Evolutionary conservation across 225 moss, liverwort and hornwort genomes (phyloP).

Genomic region (Pseudisothecium myosuroides): DNA sequence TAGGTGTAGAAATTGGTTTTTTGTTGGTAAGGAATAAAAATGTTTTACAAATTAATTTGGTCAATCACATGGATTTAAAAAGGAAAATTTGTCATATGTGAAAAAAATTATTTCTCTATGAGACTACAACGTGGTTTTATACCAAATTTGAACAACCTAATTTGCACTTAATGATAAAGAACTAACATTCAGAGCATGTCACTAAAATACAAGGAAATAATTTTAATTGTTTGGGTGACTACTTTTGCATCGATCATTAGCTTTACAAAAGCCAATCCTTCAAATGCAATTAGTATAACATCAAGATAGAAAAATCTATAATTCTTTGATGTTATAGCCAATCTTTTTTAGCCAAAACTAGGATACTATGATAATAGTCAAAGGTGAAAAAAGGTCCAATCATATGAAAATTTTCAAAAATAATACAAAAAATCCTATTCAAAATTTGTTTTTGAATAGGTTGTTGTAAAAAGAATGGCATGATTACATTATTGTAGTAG

Average conservation of each 20-base stretch:
- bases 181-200: not conserved
- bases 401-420: not conserved
- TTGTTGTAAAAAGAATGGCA: not conserved
- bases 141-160: not conserved
- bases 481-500: not conserved
- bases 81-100: not conserved
- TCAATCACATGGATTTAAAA: not conserved
- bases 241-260: not conserved
- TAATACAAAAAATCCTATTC: not conserved
- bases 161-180: not conserved
- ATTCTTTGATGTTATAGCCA: not conserved
- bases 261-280: not conserved
- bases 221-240: too few species aligned
- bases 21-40: not conserved
- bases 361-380: not conserved
- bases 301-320: not conserved
- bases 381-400: not conserved
- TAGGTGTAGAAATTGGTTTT: not conserved
- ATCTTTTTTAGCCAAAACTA: not conserved
- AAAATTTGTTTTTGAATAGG: not conserved
- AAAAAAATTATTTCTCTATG: not conserved
- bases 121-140: not conserved
- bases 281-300: not conserved
- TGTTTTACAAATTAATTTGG: not conserved
- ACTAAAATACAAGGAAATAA: not conserved